A percentile compares a stretch with the other conserved stretches of the same genome.
Evolutionary conservation across 805 yeast species (phyloP).

Genomic region (Candida glaebosa): DNA sequence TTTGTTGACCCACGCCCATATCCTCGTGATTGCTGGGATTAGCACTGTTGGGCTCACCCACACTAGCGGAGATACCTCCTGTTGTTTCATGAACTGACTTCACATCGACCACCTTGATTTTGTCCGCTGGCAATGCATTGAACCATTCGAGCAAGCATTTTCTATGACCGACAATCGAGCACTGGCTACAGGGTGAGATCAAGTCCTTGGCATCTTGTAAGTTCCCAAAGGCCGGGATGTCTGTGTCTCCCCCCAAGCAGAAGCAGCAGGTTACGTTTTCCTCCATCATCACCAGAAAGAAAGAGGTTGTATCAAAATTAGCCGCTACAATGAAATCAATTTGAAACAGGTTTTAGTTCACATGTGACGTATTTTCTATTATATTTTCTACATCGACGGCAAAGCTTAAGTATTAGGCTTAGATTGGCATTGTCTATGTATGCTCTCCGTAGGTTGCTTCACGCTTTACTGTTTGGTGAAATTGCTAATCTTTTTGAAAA

Average conservation of each 20-base stretch:
- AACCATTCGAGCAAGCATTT: constrained; percentile 42
- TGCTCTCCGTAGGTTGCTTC: too few relatives aligned
- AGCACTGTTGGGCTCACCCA: background rate
- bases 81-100: background rate
- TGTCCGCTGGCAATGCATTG: constrained; percentile 29
- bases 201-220: constrained; percentile 33
- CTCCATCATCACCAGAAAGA: background rate
- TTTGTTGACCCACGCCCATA: constrained; percentile 1
- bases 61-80: background rate
- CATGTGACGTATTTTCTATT: background rate
- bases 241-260: constrained; percentile 38
- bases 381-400: background rate
- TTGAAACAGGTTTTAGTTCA: too few relatives aligned
- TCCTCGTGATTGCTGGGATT: background rate
- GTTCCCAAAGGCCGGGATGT: constrained; percentile 38
- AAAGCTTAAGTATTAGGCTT: too few relatives aligned
- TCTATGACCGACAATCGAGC: constrained; percentile 33
- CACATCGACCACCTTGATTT: constrained; percentile 11
- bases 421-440: too few relatives aligned
- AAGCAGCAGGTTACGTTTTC: constrained; percentile 23
- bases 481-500: too few relatives aligned
- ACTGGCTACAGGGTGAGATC: constrained; percentile 35
- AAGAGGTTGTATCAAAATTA: background rate
- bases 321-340: background rate
- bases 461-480: too few relatives aligned